Base-by-base conservation (phyloP, 1,139 yeast genomes). In the Pichia sp. region DNA sequence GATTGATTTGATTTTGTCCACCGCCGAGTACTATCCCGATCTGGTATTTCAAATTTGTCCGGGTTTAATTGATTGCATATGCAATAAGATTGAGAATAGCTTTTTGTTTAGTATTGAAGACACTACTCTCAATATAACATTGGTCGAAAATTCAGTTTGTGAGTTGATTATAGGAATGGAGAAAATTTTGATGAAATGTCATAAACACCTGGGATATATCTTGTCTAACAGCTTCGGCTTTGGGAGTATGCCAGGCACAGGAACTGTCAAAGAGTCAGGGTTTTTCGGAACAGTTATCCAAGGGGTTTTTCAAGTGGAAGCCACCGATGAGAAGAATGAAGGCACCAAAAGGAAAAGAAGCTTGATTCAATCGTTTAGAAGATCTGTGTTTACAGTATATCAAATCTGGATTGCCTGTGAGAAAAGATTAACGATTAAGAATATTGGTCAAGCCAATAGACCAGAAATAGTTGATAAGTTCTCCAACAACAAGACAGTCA, bases 251-350 rank as follows among this genome's bases (percentile, higher is more conserved):
- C 15, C 48, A 15, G 30, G 38, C 5, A 7, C 53, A 5, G 41
- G 49, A 3, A 54, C 57, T 1, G 41, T 16, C 11, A 61, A 58
- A 31, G 75, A 73, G 11, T 79, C 77, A 6, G 85, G 87, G 0
- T 86, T 87, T 65, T 79, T 87, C 59, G 90, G 90, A 0, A 82
- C 81, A 56, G 92, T 88, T 11, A 85, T 87, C 50, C 90, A 88
- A 60, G 96, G 96, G 2, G 97, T 90, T 0, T 89, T 92, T 65
- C 87, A 84, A 57, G 81, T 87, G 10, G 97, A 90, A 61, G 77
- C 88, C 0, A 87, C 90, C 0, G 75, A 77, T 6, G 77, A 78
- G 5, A 73, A 82, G 50, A 74, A 81, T 1, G 79, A 79, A 29
- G 82, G 82, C 36, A 83, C 77, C 54, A 75, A 76, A 55, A 80